Base-by-base conservation (phyloP, 306 rosid genomes). In the Vigna trinervia region DNA sequence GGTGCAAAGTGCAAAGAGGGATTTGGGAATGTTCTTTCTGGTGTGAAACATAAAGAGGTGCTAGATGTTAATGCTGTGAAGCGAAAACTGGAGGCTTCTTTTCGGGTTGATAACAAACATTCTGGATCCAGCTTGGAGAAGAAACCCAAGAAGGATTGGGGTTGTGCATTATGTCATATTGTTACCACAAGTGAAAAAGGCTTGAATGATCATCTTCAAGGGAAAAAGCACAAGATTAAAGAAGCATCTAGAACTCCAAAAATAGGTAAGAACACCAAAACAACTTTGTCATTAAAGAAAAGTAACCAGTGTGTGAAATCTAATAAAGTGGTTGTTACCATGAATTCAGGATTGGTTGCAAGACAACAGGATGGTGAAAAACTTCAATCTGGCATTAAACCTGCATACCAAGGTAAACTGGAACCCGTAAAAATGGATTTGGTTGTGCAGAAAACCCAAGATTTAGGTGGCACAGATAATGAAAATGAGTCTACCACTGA, bases 151-250 rank as follows among this genome's bases (percentile, higher is more conserved):
- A 30, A 23, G 1, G 36, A 11, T 1, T 57, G 34, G 36, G 5
- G 8, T 4, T 57, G 63, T 5, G 4, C n/a, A 22, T 23, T 57
- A 22, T 57, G 63, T 57, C 34, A 23, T 0, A 9, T 57, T 23
- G 5, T 2, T 10, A 0, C 83, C 34, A 11, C 85, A 0, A 43
- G 78, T 39, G 81, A 90, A 83, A 79, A 12, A 17, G 66, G 2
- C 13, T 83, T 94, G 23, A 71, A 72, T 12, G 68, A 65, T 3
- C 96, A 94, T 80, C 81, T 90, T 65, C 80, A 74, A 2, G 94
- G 98, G 30, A 91, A 19, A 88, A 94, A 80, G 86, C 98, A 90
- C 87, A 88, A 61, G 84, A 80, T 90, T 66, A 88, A 69, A 57
- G 91, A 78, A 75, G 82, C 73, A 36, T 34, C 68, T 9, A 59